These are phyloP conservation scores for Cymbopogon citratus DNA, from an alignment of 176 grass and related monocot species.

Conservation along the genomic window DNA sequence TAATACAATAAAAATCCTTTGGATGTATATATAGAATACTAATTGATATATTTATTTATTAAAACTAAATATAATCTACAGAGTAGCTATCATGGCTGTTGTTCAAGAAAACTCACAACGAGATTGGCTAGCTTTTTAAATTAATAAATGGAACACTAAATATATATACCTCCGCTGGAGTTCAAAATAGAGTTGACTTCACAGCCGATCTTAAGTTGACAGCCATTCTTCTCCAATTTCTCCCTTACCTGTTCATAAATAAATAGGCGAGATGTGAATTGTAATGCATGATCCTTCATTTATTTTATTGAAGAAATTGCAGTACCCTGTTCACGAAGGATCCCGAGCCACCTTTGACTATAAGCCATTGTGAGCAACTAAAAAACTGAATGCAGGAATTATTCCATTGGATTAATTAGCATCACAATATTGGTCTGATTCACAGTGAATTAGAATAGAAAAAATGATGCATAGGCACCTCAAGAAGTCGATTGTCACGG, in stretches of 20 bases:
- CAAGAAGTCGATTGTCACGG: slow-evolving; percentile 64
- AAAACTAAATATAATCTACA: no score
- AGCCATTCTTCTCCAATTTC: slow-evolving; percentile 49
- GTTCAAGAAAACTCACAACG: no score
- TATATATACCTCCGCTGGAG: slow-evolving; percentile 30
- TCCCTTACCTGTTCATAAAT: slow-evolving; percentile 26
- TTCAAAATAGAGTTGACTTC: slow-evolving; percentile 47
- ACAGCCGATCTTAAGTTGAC: slow-evolving; percentile 55
- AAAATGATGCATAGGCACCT: slow-evolving; percentile 43
- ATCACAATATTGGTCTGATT: no score
- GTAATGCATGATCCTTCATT: neutral
- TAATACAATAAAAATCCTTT: no score
- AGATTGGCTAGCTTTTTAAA: no score
- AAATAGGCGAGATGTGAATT: neutral
- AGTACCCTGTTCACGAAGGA: slow-evolving; percentile 53
- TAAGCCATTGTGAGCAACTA: slow-evolving; percentile 65
- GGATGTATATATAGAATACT: no score
- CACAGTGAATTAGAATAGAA: no score
- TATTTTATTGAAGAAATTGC: neutral
- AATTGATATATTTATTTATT: no score
- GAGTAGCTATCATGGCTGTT: no score
- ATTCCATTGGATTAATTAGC: neutral
- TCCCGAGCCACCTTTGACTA: slow-evolving; percentile 66
- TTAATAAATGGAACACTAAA: neutral
- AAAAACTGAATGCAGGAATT: slow-evolving; percentile 47